Evolutionary conservation across 352 stramenopile genomes (phyloP), one percentile per base, ranked within the genome.

Genomic region (Thraustochytrium sp.): DNA sequence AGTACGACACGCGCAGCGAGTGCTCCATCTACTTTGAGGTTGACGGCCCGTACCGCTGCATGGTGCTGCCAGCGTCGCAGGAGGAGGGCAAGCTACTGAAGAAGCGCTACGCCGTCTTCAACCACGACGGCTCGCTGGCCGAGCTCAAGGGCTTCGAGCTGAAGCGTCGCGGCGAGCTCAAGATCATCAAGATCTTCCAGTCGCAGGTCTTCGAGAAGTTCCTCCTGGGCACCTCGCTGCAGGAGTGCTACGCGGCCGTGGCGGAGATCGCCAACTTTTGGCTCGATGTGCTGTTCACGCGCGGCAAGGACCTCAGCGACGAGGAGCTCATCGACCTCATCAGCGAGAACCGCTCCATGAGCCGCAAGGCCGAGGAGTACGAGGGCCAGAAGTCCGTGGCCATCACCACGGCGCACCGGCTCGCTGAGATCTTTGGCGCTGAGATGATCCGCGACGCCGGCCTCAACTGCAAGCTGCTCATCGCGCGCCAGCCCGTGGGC

Each of bases 21-120:
- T 99, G 96, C 84, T 98, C 94, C 9, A 99, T 99, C 85, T 97
- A 98, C 82, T 99, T 99, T 85, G 97, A 99, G 88, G 91, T 99
- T 9, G 97, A 99, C 88, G 97, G 97, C 2, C 96, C 97, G 13
- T 99, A 99, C 86, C 88, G 89, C 11, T 95, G 92, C 38, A 99
- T 99, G 97, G 95, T 99, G 40, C 86, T 99, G 21, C 97, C 97
- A 8, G 94, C 96, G 23, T 98, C 94, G 44, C 98, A 96, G 0
- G 97, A 99, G 88, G 97, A 99, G 89, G 97, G 97, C 29, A 97
- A 96, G 56, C 88, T 99, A 26, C 86, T 99, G 37, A 99, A 99
- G 87, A 99, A 99, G 87, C 92, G 97, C 29, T 96, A 97, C 86
- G 93, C 93, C 21, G 93, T 97, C 13, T 97, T 97, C 85, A 96